phyloP scores from a whole-genome alignment of 139 green algal species.

The Chlamydomonas sp. region DNA sequence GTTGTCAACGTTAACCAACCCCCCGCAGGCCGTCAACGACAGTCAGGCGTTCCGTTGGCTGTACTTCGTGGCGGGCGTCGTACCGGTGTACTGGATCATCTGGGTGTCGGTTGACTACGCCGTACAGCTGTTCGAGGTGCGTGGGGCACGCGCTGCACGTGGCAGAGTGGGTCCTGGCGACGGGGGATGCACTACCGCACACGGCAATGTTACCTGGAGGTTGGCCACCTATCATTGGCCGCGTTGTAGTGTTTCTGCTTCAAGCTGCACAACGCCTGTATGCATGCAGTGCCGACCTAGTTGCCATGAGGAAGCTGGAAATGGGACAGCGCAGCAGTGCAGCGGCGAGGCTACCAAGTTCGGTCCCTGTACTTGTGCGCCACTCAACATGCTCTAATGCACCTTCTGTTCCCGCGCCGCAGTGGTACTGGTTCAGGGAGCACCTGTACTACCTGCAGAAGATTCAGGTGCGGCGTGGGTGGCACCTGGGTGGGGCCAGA shows the following conservation, averaged over 20 bases:
- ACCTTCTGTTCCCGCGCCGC: not conserved
- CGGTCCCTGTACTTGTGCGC: too few relatives aligned
- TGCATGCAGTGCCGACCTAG: too few relatives aligned
- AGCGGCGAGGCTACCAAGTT: too few relatives aligned
- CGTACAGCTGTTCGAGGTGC: constrained; percentile 12
- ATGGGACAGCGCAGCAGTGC: too few relatives aligned
- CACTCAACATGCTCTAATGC: not conserved
- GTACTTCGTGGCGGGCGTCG: constrained; percentile 10
- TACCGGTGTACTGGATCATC: constrained; percentile 11
- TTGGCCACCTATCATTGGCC: too few relatives aligned
- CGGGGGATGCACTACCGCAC: not conserved
- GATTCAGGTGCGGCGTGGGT: not conserved
- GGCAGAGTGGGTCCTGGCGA: not conserved
- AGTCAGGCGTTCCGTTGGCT: not conserved
- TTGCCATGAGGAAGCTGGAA: too few relatives aligned
- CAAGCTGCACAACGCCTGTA: too few relatives aligned
- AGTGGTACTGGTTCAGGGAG: constrained; percentile 24
- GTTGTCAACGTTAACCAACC: too few relatives aligned
- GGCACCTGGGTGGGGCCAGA: too few relatives aligned
- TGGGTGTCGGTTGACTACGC: not conserved
- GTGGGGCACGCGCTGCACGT: too few relatives aligned
- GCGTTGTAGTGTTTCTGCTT: too few relatives aligned
- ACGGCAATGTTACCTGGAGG: too few relatives aligned
- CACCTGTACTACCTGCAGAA: constrained; percentile 21
- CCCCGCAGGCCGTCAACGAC: not conserved